Evolutionary conservation across 495 filamentous ascomycete genomes (phyloP), one percentile per base, ranked within the genome.

Genomic region (Entonaema liquescens): DNA sequence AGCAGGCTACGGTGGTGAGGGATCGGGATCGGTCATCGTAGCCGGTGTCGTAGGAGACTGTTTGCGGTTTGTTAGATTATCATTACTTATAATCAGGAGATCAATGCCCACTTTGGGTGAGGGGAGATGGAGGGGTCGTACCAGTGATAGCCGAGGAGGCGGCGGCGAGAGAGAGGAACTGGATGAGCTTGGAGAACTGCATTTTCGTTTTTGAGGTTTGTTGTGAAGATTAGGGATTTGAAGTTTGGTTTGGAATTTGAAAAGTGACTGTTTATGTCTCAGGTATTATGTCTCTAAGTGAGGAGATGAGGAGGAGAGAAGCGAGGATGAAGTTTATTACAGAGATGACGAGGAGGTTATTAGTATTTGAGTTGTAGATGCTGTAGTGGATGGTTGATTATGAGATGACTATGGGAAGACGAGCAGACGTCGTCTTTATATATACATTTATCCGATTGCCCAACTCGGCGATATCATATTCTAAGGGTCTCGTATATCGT

Each of bases 1-100:
- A 88, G 83, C 88, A 90, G 50, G 86, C 62, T 9, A 88, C 79
- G 8, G 36, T 67, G 13, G 78, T 78, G 23, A 89, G 73, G 21
- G 85, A 80, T 38, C 85, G 78, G 33, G 57, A 67, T 9, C 53
- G 50, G 70, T 84, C 79, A 67, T 89, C 87, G 78, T 89, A 90
- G 74, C 81, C 84, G n/a, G 74, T 76, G 74, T 89, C 87, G 75
- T 86, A 90, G 25, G 84, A 83, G 65, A 88, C 87, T 80, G 67
- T 64, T 64, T 50, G 65, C 33, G 52, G 5, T 11, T 21, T 13
- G 15, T 21, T 26, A 17, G 5, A 58, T 53, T 79, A 65, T 72
- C 76, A 57, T 1, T 33, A n/a, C 40, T 55, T 35, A 17, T 15
- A 1, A 19, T 31, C 15, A 15, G 47, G 7, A 42, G 15, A 44